Percentiles rank a stretch among this genome's conserved stretches.
Evolutionary conservation across 495 filamentous ascomycete species (phyloP).

Genomic region (Friedmanniomyces simplex): DNA sequence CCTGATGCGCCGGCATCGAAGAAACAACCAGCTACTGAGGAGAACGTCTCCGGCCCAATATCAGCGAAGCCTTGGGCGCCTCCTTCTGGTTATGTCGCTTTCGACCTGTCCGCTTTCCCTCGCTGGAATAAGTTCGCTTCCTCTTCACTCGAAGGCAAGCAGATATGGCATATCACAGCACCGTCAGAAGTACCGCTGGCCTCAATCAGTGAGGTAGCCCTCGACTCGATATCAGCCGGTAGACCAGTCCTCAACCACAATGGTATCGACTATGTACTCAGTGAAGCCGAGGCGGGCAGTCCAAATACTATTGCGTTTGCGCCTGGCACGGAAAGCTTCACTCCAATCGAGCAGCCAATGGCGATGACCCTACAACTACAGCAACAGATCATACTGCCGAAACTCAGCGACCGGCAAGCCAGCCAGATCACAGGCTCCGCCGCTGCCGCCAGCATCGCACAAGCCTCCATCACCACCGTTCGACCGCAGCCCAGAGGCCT

Average conservation of each 20-base stretch:
- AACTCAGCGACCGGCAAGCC: slow-evolving; percentile 26
- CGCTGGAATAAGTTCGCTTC: neutral
- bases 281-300: slow-evolving; percentile 26
- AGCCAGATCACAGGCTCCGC: slow-evolving; percentile 27
- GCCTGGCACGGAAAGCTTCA: slow-evolving; percentile 5
- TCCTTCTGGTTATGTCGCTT: slow-evolving; percentile 8
- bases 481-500: slow-evolving; percentile 47
- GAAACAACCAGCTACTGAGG: neutral
- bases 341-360: neutral
- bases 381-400: slow-evolving; percentile 28
- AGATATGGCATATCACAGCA: slow-evolving; percentile 48
- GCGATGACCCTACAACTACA: slow-evolving; percentile 22
- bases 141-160: slow-evolving; percentile 35
- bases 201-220: slow-evolving; percentile 33
- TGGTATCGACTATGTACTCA: slow-evolving; percentile 39
- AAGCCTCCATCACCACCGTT: slow-evolving; percentile 25
- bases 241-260: slow-evolving; percentile 31
- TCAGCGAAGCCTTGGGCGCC: slow-evolving; percentile 5
- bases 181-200: slow-evolving; percentile 38
- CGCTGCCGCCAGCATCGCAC: slow-evolving; percentile 34
- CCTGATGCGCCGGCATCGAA: neutral
- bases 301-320: neutral
- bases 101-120: neutral
- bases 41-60: neutral
- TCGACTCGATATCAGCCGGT: slow-evolving; percentile 27